Base-by-base conservation (phyloP, 352 stramenopile genomes). In the Globisporangium solare region DNA sequence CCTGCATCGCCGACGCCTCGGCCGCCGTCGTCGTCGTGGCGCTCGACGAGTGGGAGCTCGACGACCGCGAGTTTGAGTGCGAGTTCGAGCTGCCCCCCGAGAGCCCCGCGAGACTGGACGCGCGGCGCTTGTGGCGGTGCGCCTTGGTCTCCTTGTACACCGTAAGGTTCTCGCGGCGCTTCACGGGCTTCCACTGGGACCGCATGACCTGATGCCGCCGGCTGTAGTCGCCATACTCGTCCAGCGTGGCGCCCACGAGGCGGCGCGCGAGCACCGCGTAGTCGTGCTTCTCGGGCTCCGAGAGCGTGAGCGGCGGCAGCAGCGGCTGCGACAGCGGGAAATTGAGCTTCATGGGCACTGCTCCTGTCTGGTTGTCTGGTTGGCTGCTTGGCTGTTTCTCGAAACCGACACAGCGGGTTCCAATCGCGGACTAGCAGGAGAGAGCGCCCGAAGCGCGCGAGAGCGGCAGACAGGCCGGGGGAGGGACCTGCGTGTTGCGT, bases 141-240 rank as follows among this genome's bases (percentile, higher is more conserved):
- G 27, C 27, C 27, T 35, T 35, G 27, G 37, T 52, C 48, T 50
- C 46, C 41, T 56, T 40, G 42, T 63, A 67, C 12, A 60, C 60
- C 32, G 55, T 63, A 13, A 60, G 51, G 35, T 31, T 51, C 20
- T 63, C 60, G 35, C 27, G 32, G 48, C 32, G 58, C 60, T 63
- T 63, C 41, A 67, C 42, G 18, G 42, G 39, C 37, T 63, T 67
- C 60, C 60, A 67, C 18, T 35, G 27, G 15, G n/a, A 21, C 15
- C 17, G 24, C 27, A 45, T 40, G 18, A 60, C 54, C 42, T 54
- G 41, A 22, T 54, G 54, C 11, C 48, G 42, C 12, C 42, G 57
- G 18, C 75, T 68, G 46, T 57, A 78, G 3, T 73, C 58, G 41
- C 41, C 56, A 41, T 67, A 65, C 32, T 70, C 58, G 32, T 50